Evolutionary conservation across 352 stramenopile species (phyloP).

Genomic region (Phytophthora sp.): DNA sequence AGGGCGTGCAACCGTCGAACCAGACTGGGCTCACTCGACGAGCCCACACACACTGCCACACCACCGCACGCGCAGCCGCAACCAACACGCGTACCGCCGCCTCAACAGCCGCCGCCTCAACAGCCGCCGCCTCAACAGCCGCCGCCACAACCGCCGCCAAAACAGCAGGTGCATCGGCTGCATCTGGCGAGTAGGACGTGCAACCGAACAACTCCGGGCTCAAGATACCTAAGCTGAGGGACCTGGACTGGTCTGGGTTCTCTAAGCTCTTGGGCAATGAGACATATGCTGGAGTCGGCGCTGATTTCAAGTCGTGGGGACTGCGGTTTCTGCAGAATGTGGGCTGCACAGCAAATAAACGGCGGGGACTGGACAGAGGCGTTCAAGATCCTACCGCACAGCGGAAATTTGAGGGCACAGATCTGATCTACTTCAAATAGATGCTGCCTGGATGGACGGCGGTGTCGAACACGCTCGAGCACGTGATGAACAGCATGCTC

Average conservation of each 20-base stretch:
- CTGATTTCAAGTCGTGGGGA: slow-evolving; percentile 14
- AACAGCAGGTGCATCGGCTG: background rate
- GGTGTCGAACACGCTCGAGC: slow-evolving; percentile 14
- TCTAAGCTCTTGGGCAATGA: slow-evolving; percentile 19
- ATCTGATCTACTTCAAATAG: slow-evolving; percentile 8
- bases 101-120: too few species aligned
- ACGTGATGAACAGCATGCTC: slow-evolving; percentile 25
- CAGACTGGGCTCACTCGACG: background rate
- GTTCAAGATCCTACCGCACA: too few species aligned
- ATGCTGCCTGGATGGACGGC: slow-evolving; percentile 9
- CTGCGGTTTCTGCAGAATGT: too few species aligned
- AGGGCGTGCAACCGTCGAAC: background rate
- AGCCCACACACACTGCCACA: background rate
- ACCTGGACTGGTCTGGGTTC: slow-evolving; percentile 9
- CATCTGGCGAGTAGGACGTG: background rate
- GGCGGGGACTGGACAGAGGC: too few species aligned
- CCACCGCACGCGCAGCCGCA: background rate
- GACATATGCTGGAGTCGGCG: slow-evolving; percentile 3
- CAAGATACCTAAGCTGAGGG: slow-evolving; percentile 10
- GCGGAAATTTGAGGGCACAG: slow-evolving; percentile 5
- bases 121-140: too few species aligned
- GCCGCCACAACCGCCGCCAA: background rate
- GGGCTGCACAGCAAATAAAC: too few species aligned
- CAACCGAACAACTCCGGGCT: background rate
- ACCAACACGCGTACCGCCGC: too few species aligned